These are phyloP conservation scores for Myochromella boudieri DNA, from an alignment of 768 basidiomycete genomes.

Conservation along the genomic window DNA sequence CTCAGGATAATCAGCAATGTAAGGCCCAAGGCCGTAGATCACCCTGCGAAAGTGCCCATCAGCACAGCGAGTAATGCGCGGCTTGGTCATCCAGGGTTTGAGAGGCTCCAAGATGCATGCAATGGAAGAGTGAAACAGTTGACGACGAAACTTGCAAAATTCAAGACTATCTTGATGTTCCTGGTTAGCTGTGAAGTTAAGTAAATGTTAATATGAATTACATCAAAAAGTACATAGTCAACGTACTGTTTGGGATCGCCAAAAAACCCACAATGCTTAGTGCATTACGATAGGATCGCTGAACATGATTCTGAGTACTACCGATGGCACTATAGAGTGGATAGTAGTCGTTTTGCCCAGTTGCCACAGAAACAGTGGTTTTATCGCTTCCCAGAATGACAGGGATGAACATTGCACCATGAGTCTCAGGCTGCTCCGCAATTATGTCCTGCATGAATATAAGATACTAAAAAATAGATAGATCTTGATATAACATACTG, in stretches of 20 bases:
- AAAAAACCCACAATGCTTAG: slow-evolving; percentile 14
- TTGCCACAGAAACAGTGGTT: slow-evolving; percentile 35
- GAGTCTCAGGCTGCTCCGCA: slow-evolving; percentile 17
- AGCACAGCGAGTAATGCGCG: slow-evolving; percentile 20
- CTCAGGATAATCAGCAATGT: slow-evolving; percentile 28
- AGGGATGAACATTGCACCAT: slow-evolving; percentile 29
- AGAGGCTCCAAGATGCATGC: slow-evolving; percentile 16
- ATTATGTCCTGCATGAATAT: slow-evolving; percentile 21
- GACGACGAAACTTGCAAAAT: too few species aligned
- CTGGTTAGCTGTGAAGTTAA: slow-evolving; percentile 3
- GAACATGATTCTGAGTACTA: slow-evolving; percentile 29
- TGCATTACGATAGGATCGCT: slow-evolving; percentile 28
- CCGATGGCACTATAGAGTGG: slow-evolving; percentile 33
- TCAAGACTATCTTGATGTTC: neutral
- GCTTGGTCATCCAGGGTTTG: slow-evolving; percentile 21
- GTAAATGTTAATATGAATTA: too few species aligned
- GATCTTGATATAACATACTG: slow-evolving; percentile 23
- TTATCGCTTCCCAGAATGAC: slow-evolving; percentile 38
- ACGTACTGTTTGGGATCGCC: slow-evolving; percentile 12
- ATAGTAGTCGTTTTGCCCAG: slow-evolving; percentile 34
- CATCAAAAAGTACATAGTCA: neutral
- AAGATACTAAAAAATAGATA: neutral
- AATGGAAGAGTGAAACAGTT: slow-evolving; percentile 22
- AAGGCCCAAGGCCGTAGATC: slow-evolving; percentile 25
- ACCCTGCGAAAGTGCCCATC: slow-evolving; percentile 24